A percentile compares a stretch with the other conserved stretches of the same genome.
phyloP scores from a whole-genome alignment of 2,329 filamentous ascomycete species.

The Coniella vitis region DNA sequence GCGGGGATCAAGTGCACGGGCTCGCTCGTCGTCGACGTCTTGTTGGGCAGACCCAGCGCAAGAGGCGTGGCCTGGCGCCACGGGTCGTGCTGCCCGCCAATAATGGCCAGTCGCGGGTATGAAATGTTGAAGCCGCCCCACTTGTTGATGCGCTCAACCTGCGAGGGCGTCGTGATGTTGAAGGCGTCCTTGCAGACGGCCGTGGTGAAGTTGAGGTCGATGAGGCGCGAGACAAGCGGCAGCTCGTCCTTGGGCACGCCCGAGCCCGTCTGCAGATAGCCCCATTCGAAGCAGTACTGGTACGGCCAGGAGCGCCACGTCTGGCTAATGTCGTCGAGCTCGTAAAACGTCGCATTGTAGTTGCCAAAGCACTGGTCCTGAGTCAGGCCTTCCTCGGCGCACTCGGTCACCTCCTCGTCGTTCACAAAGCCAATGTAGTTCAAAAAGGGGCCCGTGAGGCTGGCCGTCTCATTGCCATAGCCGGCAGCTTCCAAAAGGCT shows the following conservation, averaged over 20 bases:
- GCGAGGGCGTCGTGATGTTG: constrained; percentile 57
- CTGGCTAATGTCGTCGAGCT: constrained; percentile 30
- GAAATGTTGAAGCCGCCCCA: constrained; percentile 67
- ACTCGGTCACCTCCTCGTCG: constrained; percentile 21
- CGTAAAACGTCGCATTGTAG: constrained; percentile 28
- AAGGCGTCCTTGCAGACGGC: constrained; percentile 61
- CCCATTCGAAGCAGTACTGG: constrained; percentile 61
- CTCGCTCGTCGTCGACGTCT: constrained; percentile 55
- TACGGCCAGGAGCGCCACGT: constrained; percentile 43
- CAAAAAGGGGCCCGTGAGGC: constrained; percentile 37
- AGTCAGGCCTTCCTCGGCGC: constrained; percentile 15
- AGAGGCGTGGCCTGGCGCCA: constrained; percentile 73
- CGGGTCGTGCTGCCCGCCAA: constrained; percentile 73
- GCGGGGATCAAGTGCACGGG: constrained; percentile 67
- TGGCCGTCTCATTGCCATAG: constrained; percentile 30
- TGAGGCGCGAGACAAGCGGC: constrained; percentile 64
- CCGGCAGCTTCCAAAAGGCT: constrained; percentile 36
- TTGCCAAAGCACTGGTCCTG: constrained; percentile 34
- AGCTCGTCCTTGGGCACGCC: constrained; percentile 57
- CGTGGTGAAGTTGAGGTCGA: constrained; percentile 57
- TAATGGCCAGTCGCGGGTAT: constrained; percentile 67
- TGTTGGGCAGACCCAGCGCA: constrained; percentile 49
- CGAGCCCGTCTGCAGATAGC: constrained; percentile 68
- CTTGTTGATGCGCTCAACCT: constrained; percentile 64
- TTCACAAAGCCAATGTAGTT: constrained; percentile 46